These are phyloP conservation scores for Begonia fuchsioides DNA, from an alignment of 306 rosid genomes.

Conservation along the genomic window DNA sequence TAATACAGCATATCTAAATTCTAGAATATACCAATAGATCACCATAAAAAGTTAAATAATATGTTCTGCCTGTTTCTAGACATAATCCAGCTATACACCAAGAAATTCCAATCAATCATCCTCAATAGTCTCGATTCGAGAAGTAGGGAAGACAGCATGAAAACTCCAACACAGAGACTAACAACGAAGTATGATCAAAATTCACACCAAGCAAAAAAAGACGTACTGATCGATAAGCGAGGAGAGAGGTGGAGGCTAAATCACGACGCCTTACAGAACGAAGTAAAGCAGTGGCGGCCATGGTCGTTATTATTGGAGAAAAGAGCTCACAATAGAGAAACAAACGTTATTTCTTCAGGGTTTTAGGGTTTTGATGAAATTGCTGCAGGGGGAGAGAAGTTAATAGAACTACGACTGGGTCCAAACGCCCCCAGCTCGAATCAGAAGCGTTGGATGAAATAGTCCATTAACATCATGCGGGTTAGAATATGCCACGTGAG, in stretches of 20 bases:
- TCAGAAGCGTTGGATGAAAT: constrained; percentile 3
- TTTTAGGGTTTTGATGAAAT: constrained; percentile 20
- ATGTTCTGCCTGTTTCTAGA: too few species aligned
- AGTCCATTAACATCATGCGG: too few species aligned
- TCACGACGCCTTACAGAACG: constrained; percentile 47
- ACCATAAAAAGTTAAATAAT: too few species aligned
- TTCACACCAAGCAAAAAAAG: not conserved
- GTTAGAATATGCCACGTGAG: too few species aligned
- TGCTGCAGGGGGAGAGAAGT: constrained; percentile 28
- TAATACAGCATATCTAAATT: too few species aligned
- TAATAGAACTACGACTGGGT: constrained; percentile 25
- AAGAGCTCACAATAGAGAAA: not conserved
- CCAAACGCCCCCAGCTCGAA: not conserved
- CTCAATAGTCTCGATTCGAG: not conserved
- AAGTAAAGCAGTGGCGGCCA: constrained; percentile 41
- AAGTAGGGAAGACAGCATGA: not conserved
- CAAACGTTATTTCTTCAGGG: constrained; percentile 17
- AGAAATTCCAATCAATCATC: too few species aligned
- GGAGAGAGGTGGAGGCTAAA: constrained; percentile 30
- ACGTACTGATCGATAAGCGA: constrained; percentile 50
- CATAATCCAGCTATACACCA: too few species aligned
- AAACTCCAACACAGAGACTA: not conserved
- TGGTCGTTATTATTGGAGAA: not conserved
- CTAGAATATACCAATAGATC: too few species aligned
- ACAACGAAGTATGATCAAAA: too few species aligned